Base-by-base conservation (phyloP, 192 early-diverging fungal species). In the Umbelopsis sp. region DNA sequence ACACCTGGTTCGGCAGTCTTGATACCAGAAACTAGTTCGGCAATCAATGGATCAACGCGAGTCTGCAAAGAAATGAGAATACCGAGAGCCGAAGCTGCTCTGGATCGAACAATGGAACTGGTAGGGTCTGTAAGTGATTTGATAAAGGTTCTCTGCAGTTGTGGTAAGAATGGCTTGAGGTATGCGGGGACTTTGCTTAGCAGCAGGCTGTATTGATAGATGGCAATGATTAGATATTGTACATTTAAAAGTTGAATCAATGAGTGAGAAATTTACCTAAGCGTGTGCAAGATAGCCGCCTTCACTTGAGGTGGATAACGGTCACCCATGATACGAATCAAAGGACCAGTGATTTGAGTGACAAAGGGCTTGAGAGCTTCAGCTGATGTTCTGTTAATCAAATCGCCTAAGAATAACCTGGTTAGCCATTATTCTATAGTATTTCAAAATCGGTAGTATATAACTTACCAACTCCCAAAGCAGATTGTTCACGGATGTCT, bases 281-380 rank as follows among this genome's bases (percentile, higher is more conserved):
- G 80, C 8, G 97, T 95, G 31, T 89, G 81, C 38, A 99, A 81
- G 52, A 99, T 98, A 9, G 94, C 94, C 4, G 92, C 89, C 85
- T 99, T 99, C 67, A 99, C 97, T 65, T 89, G 84, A 21, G 93
- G 81, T 70, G 93, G 87, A 82, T 97, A 91, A 31, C 96, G 91
- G 80, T 99, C 97, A 65, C 97, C 96, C 71, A 97, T 90, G 69
- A 98, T 93, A 82, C 97, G 94, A 83, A 99, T 99, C 50, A 99
- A 86, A 26, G 97, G 95, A 50, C 97, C 97, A 9, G 97, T 96
- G 45, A 99, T 97, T 71, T 92, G 92, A 8, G 96, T 98, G 32
- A 97, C 95, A 77, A 92, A 98, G 38, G 93, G 89, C 50, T 91
- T 90, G 26, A 99, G 85, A 11, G 91, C 90, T 17, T 89, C 87